phyloP scores from a whole-genome alignment of 1,284 basidiomycete species.

The Erythrobasidium hasegawianum region DNA sequence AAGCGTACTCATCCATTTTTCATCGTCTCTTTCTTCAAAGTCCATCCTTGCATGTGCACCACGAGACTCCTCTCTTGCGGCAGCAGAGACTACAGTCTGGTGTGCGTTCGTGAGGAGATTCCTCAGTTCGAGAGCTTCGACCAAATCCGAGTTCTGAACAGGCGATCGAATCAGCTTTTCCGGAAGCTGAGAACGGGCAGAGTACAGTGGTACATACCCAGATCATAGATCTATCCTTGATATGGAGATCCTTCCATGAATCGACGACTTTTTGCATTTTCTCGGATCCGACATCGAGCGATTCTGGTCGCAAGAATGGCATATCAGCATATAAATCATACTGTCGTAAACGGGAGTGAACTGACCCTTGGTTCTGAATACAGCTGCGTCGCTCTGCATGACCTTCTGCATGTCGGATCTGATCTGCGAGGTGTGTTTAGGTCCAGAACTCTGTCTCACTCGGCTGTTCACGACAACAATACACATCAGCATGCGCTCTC shows the following conservation, averaged over 20 bases:
- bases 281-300: conserved; percentile 84
- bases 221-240: conserved; percentile 98
- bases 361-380: conserved; percentile 58
- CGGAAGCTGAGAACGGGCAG: too few relatives aligned
- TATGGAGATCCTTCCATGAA: conserved; percentile 82
- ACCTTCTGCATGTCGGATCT: conserved; percentile 96
- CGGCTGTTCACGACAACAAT: conserved; percentile 49
- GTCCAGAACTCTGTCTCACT: conserved; percentile 75
- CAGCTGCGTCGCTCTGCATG: conserved; percentile 69
- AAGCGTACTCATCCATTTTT: conserved; percentile 94
- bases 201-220: conserved; percentile 63
- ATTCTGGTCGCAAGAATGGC: conserved; percentile 57
- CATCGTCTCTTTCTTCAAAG: conserved; percentile 74
- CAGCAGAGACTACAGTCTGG: conserved; percentile 92
- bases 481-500: not conserved
- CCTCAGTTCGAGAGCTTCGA: conserved; percentile 94
- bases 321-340: not conserved
- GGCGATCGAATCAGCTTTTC: conserved; percentile 36
- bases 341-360: not conserved
- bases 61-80: conserved; percentile 92
- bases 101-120: conserved; percentile 93
- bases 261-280: conserved; percentile 83
- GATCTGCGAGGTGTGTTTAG: conserved; percentile 82
- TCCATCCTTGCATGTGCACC: conserved; percentile 98
- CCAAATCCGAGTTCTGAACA: conserved; percentile 66